These are phyloP conservation scores for Sungouiella thailandica DNA, from an alignment of 805 yeast genomes.

Conservation along the genomic window DNA sequence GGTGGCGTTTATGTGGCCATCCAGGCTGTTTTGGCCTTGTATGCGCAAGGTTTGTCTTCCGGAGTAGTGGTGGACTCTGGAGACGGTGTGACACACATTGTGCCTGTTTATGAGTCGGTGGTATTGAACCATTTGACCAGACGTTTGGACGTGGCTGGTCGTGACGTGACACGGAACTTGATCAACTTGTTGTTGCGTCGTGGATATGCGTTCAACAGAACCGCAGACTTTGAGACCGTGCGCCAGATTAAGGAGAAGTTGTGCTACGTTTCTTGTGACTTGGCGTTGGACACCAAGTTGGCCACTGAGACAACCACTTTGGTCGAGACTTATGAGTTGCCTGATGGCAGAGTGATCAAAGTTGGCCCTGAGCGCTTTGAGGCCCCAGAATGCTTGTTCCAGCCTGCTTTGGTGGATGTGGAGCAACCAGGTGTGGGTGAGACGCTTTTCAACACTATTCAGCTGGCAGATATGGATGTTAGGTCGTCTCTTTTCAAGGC, in stretches of 20 bases:
- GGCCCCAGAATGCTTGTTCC: slow-evolving; percentile 96
- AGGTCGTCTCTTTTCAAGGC: slow-evolving; percentile 86
- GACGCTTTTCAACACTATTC: slow-evolving; percentile 83
- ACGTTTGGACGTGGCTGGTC: slow-evolving; percentile 94
- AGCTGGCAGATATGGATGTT: slow-evolving; percentile 90
- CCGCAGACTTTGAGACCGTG: slow-evolving; percentile 98
- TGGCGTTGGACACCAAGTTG: slow-evolving; percentile 80
- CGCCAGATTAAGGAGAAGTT: slow-evolving; percentile 95
- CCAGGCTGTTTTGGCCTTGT: slow-evolving; percentile 96
- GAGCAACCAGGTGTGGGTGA: slow-evolving; percentile 98
- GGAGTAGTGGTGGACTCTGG: slow-evolving; percentile 99
- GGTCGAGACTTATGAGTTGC: slow-evolving; percentile 87
- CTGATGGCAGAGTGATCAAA: slow-evolving; percentile 92
- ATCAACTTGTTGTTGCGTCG: slow-evolving; percentile 87
- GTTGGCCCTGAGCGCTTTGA: slow-evolving; percentile 94
- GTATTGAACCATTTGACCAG: slow-evolving; percentile 92
- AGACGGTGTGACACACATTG: slow-evolving; percentile 97
- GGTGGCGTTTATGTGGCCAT: slow-evolving; percentile 94
- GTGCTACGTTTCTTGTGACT: slow-evolving; percentile 92
- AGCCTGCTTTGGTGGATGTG: slow-evolving; percentile 89
- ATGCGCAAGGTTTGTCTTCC: slow-evolving; percentile 93
- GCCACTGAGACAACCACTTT: slow-evolving; percentile 94
- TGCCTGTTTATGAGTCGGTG: slow-evolving; percentile 95
- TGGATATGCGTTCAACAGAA: slow-evolving; percentile 96
- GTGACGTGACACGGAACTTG: slow-evolving; percentile 96